Evolutionary conservation across 768 basidiomycete genomes (phyloP).

Genomic region (Chalciporus chontae): DNA sequence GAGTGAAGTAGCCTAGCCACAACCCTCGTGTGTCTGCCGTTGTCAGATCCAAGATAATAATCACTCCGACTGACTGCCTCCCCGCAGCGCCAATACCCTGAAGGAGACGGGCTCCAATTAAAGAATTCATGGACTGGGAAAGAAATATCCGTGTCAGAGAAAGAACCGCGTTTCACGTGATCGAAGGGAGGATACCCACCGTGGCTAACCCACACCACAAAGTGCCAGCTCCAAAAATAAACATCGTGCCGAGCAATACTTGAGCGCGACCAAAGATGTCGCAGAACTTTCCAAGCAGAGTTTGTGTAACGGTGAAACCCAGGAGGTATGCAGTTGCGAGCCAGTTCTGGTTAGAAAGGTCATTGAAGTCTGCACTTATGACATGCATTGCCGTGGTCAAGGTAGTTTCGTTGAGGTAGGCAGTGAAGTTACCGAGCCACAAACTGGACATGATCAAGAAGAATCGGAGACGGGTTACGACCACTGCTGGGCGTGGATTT

Average conservation of each 20-base stretch:
- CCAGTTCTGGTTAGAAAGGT: conserved; percentile 34
- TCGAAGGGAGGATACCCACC: conserved; percentile 13
- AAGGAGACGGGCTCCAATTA: conserved; percentile 32
- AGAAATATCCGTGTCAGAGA: conserved; percentile 3
- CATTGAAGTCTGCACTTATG: conserved; percentile 29
- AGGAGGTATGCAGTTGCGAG: conserved; percentile 33
- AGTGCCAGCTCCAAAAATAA: conserved; percentile 33
- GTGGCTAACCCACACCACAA: conserved; percentile 33
- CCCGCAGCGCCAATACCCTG: conserved; percentile 38
- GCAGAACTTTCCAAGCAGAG: conserved; percentile 32
- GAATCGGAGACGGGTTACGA: conserved; percentile 27
- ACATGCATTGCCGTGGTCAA: conserved; percentile 35
- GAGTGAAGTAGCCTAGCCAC: conserved; percentile 35
- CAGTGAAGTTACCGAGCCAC: conserved; percentile 35
- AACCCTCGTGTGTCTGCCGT: conserved; percentile 33
- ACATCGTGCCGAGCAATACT: conserved; percentile 33
- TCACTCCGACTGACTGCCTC: conserved; percentile 34
- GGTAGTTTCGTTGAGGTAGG: conserved; percentile 35
- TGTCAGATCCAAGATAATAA: conserved; percentile 35
- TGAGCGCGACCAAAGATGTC: conserved; percentile 34
- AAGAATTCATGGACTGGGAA: conserved; percentile 32
- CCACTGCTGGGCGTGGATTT: conserved; percentile 24
- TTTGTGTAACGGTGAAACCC: conserved; percentile 36
- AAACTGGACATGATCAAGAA: conserved; percentile 34
- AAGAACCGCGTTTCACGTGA: not conserved